Percentiles rank a stretch among this genome's conserved stretches.
Conservation (phyloP, 495 filamentous ascomycete genomes). For the Hapsidospora chrysogenum region DNA sequence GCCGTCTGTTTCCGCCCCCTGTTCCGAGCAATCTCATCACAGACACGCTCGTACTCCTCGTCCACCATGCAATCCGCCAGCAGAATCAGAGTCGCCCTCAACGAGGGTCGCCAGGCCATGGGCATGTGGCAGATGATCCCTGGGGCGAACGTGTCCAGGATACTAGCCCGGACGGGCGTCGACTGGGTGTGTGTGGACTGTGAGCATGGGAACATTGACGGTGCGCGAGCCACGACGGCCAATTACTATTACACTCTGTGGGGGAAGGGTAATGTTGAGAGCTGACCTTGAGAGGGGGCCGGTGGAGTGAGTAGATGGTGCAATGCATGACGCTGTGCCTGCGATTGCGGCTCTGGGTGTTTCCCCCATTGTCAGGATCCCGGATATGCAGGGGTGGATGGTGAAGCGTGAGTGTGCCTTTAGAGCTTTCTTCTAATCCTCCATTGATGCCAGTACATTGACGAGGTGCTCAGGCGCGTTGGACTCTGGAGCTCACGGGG, state of each 20-base stretch:
- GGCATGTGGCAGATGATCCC: conserved; percentile 65
- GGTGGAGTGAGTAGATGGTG: too few species aligned
- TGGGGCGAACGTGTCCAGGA: conserved; percentile 51
- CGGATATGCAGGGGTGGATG: conserved; percentile 52
- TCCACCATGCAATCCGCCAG: conserved; percentile 47
- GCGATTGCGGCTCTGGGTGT: conserved; percentile 50
- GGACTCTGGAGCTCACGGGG: conserved; percentile 52
- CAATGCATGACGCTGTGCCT: conserved; percentile 73
- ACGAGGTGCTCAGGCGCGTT: conserved; percentile 34
- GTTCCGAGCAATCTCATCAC: conserved; percentile 6
- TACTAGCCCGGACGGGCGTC: conserved; percentile 46
- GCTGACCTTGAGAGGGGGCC: background rate
- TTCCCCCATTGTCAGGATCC: conserved; percentile 48
- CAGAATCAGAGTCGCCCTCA: conserved; percentile 37
- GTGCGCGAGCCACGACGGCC: conserved; percentile 19
- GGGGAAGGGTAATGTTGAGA: background rate
- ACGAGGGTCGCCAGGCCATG: conserved; percentile 34
- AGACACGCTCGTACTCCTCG: background rate
- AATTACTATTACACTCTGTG: background rate
- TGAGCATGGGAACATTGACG: conserved; percentile 67
- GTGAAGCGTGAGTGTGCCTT: conserved; percentile 40
- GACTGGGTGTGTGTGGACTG: conserved; percentile 67
- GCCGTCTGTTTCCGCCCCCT: too few species aligned
- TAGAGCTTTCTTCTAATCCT: background rate
- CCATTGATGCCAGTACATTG: conserved; percentile 3